These are phyloP conservation scores for Solanum piurae DNA, from an alignment of 257 asterid genomes.

Conservation along the genomic window DNA sequence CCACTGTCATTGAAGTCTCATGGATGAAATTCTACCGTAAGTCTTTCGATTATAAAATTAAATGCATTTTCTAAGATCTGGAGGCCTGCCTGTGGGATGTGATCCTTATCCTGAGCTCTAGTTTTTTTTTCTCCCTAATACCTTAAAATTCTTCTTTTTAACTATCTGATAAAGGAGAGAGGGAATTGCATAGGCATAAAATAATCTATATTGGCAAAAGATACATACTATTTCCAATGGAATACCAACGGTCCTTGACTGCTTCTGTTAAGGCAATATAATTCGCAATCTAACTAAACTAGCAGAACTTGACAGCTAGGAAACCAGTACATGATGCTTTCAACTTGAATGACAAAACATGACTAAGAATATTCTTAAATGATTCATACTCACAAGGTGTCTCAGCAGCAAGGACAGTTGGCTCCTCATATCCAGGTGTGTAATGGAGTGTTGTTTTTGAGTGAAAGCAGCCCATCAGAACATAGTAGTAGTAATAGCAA, in stretches of 20 bases:
- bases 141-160: background rate
- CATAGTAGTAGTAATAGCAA: background rate
- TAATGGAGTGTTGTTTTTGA: conserved; percentile 28
- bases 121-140: background rate
- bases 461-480: conserved; percentile 63
- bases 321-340: background rate
- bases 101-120: background rate
- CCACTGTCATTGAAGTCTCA: background rate
- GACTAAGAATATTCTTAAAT: background rate
- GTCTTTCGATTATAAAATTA: background rate
- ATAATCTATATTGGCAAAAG: background rate
- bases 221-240: background rate
- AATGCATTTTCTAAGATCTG: background rate
- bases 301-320: background rate
- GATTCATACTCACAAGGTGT: conserved; percentile 69
- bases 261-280: background rate
- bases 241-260: background rate
- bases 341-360: background rate
- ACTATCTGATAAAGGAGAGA: background rate
- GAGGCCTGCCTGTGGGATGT: background rate
- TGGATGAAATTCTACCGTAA: background rate
- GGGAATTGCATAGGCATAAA: background rate
- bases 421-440: conserved; percentile 74
- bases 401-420: conserved; percentile 71
- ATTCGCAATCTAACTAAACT: background rate